phyloP scores from a whole-genome alignment of 192 early-diverging fungal genomes.

The Coemansia sp. region DNA sequence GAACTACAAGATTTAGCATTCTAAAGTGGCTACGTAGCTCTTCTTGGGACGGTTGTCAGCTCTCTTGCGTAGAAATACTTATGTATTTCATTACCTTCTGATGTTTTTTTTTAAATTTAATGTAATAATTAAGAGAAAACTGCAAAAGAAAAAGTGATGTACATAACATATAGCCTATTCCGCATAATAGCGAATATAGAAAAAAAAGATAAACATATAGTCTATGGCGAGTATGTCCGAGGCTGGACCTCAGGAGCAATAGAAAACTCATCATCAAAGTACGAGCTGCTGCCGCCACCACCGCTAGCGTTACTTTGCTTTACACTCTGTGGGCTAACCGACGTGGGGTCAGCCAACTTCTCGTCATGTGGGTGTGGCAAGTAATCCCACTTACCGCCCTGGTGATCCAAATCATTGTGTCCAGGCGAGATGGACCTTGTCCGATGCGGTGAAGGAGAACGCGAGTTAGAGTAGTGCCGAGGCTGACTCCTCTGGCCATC shows the following conservation, averaged over 20 bases:
- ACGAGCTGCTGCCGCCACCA: not conserved
- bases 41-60: too few species aligned
- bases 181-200: not conserved
- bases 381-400: not conserved
- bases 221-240: conserved; percentile 7
- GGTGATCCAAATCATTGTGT: not conserved
- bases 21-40: too few species aligned
- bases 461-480: not conserved
- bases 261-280: conserved; percentile 6
- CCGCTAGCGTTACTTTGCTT: not conserved
- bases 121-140: not conserved
- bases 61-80: too few species aligned
- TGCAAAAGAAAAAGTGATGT: not conserved
- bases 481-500: not conserved
- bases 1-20: too few species aligned
- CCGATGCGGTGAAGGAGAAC: not conserved
- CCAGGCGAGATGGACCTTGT: not conserved
- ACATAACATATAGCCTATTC: not conserved
- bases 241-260: conserved; percentile 5
- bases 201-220: not conserved
- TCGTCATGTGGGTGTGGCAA: not conserved
- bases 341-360: not conserved
- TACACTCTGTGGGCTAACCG: not conserved
- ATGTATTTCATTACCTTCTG: too few species aligned
- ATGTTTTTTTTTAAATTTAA: not conserved